Percentiles rank a stretch among this genome's conserved stretches.
These are phyloP conservation scores for Posidonia australis DNA, from an alignment of 106 monocot species.

Conservation along the genomic window DNA sequence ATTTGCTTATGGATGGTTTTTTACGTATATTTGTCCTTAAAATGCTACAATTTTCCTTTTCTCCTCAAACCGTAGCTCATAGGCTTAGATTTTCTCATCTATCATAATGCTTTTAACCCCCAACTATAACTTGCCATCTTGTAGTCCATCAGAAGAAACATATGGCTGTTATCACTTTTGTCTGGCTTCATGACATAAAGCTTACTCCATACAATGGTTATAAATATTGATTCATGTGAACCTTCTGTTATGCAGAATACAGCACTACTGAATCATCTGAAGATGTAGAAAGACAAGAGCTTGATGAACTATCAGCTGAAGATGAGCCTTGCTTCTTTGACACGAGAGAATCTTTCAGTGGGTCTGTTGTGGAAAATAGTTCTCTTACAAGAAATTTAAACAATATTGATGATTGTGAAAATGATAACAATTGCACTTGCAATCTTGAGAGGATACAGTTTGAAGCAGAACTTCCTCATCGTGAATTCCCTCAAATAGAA, in stretches of 20 bases:
- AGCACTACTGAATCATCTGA: constrained; percentile 96
- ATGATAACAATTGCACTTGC: background rate
- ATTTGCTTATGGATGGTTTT: no score
- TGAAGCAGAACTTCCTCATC: constrained; percentile 5
- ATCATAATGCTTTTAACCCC: no score
- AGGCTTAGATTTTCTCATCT: no score
- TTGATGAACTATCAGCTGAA: constrained; percentile 62
- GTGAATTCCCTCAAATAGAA: constrained; percentile 19
- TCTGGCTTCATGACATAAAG: no score
- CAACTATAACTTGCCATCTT: no score
- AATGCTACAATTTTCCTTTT: no score
- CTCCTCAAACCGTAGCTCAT: no score
- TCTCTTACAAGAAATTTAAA: constrained; percentile 2
- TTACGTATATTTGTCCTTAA: no score
- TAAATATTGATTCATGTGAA: no score
- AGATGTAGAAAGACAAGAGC: constrained; percentile 81
- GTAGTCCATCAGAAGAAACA: no score
- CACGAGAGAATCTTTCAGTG: constrained; percentile 48
- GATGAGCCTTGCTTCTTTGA: constrained; percentile 70
- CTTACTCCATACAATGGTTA: no score
- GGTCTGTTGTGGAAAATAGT: constrained; percentile 12
- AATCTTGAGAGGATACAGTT: constrained; percentile 2
- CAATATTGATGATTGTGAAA: constrained; percentile 3
- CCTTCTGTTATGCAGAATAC: constrained; percentile 44
- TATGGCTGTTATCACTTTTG: no score